phyloP scores from a whole-genome alignment of 2,329 filamentous ascomycete species.

The Sclerotinia borealis region DNA sequence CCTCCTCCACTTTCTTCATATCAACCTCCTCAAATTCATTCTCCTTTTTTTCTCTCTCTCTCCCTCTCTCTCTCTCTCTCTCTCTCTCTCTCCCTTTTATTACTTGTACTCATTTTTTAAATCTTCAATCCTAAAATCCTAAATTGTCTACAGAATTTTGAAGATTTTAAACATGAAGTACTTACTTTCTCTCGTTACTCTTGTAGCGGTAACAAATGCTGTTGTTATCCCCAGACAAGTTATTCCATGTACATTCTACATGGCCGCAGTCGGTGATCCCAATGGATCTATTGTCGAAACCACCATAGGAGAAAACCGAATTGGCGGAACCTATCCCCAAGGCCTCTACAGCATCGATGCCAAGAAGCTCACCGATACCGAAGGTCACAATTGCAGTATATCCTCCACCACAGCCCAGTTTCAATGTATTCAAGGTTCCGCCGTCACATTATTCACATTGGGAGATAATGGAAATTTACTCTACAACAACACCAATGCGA shows the following conservation, averaged over 20 bases:
- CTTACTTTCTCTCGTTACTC: slow-evolving; percentile 5
- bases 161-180: slow-evolving; percentile 14
- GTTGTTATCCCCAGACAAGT: slow-evolving; percentile 20
- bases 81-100: neutral
- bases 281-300: slow-evolving; percentile 21
- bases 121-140: neutral
- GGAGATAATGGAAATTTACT: slow-evolving; percentile 21
- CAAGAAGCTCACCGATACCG: slow-evolving; percentile 20
- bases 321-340: slow-evolving; percentile 23
- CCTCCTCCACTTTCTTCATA: neutral
- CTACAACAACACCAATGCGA: slow-evolving; percentile 14
- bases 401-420: slow-evolving; percentile 22
- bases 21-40: neutral
- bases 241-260: slow-evolving; percentile 25
- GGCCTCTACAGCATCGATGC: slow-evolving; percentile 22
- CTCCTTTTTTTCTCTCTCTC: neutral
- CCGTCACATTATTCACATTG: slow-evolving; percentile 1
- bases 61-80: neutral
- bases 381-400: slow-evolving; percentile 25
- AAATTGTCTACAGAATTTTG: neutral
- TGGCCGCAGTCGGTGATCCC: slow-evolving; percentile 22
- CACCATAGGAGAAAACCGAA: slow-evolving; percentile 25
- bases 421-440: slow-evolving; percentile 17
- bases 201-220: slow-evolving; percentile 16
- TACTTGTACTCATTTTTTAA: neutral